These are phyloP conservation scores for Neurospora tetrasperma DNA, from an alignment of 495 filamentous ascomycete species.

Conservation along the genomic window DNA sequence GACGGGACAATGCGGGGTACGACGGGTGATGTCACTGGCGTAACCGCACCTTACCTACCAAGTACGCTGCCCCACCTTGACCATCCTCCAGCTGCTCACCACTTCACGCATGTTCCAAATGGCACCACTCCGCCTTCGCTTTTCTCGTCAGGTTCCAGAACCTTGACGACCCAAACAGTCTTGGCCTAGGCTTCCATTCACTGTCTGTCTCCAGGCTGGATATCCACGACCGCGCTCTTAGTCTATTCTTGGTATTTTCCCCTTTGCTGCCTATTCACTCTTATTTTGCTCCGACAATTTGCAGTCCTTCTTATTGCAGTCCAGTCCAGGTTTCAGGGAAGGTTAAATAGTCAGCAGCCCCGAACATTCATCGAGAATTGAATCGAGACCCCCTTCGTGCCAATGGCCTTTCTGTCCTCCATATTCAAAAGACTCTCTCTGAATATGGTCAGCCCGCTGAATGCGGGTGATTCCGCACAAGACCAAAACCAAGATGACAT, in stretches of 20 bases:
- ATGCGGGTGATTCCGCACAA: constrained; percentile 9
- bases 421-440: neutral
- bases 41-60: neutral
- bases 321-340: neutral
- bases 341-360: neutral
- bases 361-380: neutral
- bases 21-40: neutral
- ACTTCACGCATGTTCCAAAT: neutral
- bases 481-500: constrained; percentile 9
- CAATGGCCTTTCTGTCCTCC: neutral
- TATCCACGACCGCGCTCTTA: neutral
- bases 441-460: neutral
- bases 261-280: neutral
- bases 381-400: neutral
- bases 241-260: neutral
- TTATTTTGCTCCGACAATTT: neutral
- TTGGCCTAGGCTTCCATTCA: neutral
- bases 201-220: neutral
- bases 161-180: neutral
- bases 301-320: neutral
- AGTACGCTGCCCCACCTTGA: neutral
- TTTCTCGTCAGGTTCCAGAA: neutral
- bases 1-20: neutral
- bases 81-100: neutral
- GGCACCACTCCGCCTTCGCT: neutral